Conservation (phyloP, 2,329 filamentous ascomycete genomes). For the Fusarium sp. region DNA sequence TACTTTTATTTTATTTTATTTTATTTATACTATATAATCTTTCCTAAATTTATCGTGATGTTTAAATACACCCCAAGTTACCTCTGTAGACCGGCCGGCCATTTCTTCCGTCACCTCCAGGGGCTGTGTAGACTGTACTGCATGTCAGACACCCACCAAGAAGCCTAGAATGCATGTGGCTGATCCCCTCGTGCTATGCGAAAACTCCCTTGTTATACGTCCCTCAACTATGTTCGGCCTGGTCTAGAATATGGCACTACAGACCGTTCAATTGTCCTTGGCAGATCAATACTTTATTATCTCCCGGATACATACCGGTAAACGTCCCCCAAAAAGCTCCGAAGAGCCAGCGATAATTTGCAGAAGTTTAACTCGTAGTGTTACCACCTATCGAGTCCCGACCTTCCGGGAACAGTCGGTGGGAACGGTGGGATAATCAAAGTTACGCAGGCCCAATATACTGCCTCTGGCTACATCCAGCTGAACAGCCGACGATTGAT, state of each 20-base stretch:
- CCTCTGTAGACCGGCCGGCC: too few relatives aligned
- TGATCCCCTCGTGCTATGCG: conserved; percentile 12
- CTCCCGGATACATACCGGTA: not conserved
- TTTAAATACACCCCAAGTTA: too few relatives aligned
- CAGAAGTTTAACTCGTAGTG: conserved; percentile 6
- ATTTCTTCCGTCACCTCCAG: too few relatives aligned
- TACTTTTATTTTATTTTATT: too few relatives aligned
- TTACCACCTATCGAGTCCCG: conserved; percentile 3
- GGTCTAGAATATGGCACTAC: not conserved
- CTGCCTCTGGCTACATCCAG: not conserved
- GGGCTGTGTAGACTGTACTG: not conserved
- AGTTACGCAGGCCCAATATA: conserved; percentile 4
- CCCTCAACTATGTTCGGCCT: not conserved
- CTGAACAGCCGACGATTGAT: not conserved
- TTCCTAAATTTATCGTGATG: too few relatives aligned
- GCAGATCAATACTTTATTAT: conserved; percentile 1
- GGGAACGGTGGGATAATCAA: conserved; percentile 5
- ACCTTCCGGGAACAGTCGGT: conserved; percentile 8
- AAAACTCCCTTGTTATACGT: conserved; percentile 6
- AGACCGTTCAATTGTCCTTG: conserved; percentile 2
- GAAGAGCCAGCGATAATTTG: not conserved
- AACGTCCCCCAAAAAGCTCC: not conserved
- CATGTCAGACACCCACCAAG: conserved; percentile 10
- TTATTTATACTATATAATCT: too few relatives aligned
- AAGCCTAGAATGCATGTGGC: conserved; percentile 14